Evolutionary conservation across 495 filamentous ascomycete species (phyloP), one percentile per base, ranked within the genome.

Genomic region (Parachaetomium inaequale): DNA sequence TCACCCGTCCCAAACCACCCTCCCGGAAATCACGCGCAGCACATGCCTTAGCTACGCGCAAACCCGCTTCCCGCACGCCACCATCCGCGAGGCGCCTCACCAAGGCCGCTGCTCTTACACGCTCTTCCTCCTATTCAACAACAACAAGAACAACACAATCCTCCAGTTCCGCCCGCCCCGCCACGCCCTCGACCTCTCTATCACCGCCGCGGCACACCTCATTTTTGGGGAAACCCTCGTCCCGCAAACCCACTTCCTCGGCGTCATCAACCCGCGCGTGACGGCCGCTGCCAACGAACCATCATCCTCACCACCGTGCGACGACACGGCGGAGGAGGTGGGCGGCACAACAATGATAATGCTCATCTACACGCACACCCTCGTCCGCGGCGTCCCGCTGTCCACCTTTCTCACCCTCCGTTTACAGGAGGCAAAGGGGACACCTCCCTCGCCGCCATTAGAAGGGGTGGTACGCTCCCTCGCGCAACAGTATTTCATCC

Each of bases 51-150:
- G 19, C 7, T 38, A 38, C 32, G 51, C 51, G 31, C 31, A 14
- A 15, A 4, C 19, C 6, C n/a, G 3, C 2, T 54, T 38, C 32
- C 51, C 51, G 10, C 5, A 28, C 0, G n/a, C 51, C n/a, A 43
- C 47, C 23, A 66, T 76, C 17, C 45, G 56, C 5, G 68, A 72
- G 8, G 65, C 72, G 11, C 62, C 68, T 7, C 67, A 63, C 19
- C 83, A 84, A 58, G 83, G 82, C 40, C 80, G 78, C 65, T 85
- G 83, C 61, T 84, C 82, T 23, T 76, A 76, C 62, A 83, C 82
- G 0, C 43, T 84, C 32, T 69, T 80, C 15, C 71, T 54, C 2
- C 51, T 5, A 10, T 12, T 15, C 19, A 17, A 6, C 42, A 14
- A 14, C n/a, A 14, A 14, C 6, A 7, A 68, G 29, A 54, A 67